Evolutionary conservation across 2,329 filamentous ascomycete species (phyloP), one percentile per base, ranked within the genome.

Genomic region (Colletotrichum eremochloae): DNA sequence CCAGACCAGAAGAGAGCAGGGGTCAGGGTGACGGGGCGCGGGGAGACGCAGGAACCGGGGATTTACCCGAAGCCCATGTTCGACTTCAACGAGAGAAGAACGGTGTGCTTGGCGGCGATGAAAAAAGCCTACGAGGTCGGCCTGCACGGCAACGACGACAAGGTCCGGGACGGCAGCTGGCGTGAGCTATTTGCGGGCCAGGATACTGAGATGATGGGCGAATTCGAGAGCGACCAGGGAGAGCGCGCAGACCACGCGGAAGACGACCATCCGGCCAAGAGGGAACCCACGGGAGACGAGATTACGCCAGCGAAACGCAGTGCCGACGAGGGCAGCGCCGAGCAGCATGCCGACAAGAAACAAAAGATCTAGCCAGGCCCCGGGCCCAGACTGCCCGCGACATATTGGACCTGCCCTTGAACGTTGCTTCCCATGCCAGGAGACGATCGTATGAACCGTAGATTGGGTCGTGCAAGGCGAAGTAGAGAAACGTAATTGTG

Each of bases 31-130:
- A 87, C 84, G 57, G 90, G 89, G 0, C 85, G 91, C 74, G 87
- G 86, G 2, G 78, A 77, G 8, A 81, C 81, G 29, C 76, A 79
- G 44, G 81, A 85, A 4, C 82, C 85, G 33, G 85, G 84, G 0
- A 81, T 86, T 0, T 95, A 95, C 79, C 92, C 92, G 1, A 91
- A 91, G 78, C 92, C 92, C 1, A 94, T 95, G 88, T 93, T 95
- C 78, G 92, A 95, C 80, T 95, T 95, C 77, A 79, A 83, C 24
- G 86, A 89, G 78, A 83, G 90, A 75, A 86, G 91, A 64, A 84
- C 86, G 8, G 81, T 88, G 2, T 95, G 93, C 76, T 82, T 95
- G 1, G 81, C 87, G 52, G 89, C 88, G 0, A 90, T 94, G 88
- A 94, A 94, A 83, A 86, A 86, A 57, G 93, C 92, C 0, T 95